phyloP scores from a whole-genome alignment of 441 rosid genomes.

The Erodium texanum region DNA sequence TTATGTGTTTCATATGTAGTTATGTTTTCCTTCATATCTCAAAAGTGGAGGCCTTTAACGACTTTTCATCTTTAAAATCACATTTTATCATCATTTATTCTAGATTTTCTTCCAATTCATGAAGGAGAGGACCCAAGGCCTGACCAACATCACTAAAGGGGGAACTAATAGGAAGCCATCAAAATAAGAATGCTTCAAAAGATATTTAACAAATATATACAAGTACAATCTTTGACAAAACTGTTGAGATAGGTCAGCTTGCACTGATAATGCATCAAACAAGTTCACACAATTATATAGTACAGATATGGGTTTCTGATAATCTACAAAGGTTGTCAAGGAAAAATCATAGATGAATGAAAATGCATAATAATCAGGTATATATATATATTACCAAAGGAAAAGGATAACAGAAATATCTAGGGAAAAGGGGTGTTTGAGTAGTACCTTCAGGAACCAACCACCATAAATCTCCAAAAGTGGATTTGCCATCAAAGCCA shows the following conservation, averaged over 20 bases:
- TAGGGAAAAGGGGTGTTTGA: slow-evolving; percentile 9
- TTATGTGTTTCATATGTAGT: background rate
- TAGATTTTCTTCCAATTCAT: background rate
- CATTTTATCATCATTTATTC: background rate
- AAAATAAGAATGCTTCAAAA: background rate
- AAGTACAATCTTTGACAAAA: background rate
- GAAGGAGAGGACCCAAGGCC: background rate
- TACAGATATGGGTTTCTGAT: background rate
- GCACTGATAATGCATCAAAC: background rate
- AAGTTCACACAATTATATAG: background rate
- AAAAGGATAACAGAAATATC: background rate
- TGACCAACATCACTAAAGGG: background rate
- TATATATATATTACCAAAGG: background rate
- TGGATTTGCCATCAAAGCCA: slow-evolving; percentile 90
- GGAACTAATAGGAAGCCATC: background rate
- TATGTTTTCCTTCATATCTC: background rate
- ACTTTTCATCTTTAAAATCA: background rate
- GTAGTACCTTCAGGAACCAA: slow-evolving; percentile 83
- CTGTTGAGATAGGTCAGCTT: background rate
- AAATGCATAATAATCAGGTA: background rate
- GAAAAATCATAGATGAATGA: background rate
- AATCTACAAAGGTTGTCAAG: background rate
- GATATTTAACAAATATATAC: background rate
- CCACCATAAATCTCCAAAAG: slow-evolving; percentile 96
- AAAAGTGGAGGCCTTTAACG: background rate